These are phyloP conservation scores for Trametes elegans DNA, from an alignment of 768 basidiomycete species.

Conservation along the genomic window DNA sequence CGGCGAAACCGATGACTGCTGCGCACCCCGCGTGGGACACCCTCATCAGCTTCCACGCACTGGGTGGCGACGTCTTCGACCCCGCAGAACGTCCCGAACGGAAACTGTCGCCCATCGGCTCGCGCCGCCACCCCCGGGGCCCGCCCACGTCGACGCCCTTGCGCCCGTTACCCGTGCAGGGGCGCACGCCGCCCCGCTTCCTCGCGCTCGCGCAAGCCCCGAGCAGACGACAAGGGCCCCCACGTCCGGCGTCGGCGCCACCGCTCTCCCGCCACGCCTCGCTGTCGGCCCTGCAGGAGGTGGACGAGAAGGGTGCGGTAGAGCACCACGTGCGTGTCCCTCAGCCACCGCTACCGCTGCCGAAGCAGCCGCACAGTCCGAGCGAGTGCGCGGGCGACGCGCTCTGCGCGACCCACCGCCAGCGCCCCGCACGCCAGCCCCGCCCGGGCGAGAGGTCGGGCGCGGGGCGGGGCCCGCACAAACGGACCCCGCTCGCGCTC, in stretches of 20 bases:
- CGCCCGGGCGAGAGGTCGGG: too few relatives aligned
- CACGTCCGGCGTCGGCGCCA: not conserved
- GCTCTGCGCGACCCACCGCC: slow-evolving; percentile 1
- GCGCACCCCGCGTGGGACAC: not conserved
- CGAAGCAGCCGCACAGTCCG: not conserved
- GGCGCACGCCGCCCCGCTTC: too few relatives aligned
- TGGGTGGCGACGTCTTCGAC: not conserved
- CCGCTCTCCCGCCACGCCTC: not conserved
- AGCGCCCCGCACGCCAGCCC: not conserved
- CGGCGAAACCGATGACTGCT: not conserved
- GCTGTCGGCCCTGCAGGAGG: not conserved
- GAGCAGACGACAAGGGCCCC: too few relatives aligned
- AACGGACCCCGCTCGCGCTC: not conserved
- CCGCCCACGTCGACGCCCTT: not conserved
- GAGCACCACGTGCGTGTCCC: too few relatives aligned
- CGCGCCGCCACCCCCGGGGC: not conserved
- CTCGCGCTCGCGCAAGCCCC: too few relatives aligned
- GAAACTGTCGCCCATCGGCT: slow-evolving; percentile 1
- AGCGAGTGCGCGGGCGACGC: not conserved
- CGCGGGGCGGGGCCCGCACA: slow-evolving; percentile 5
- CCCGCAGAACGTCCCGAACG: not conserved
- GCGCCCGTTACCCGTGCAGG: too few relatives aligned
- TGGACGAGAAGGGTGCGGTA: too few relatives aligned
- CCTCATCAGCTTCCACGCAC: not conserved
- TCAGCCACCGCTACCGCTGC: not conserved